Percentiles rank a stretch among this genome's conserved stretches.
These are phyloP conservation scores for Teunomyces atbi DNA, from an alignment of 805 yeast genomes.

Conservation along the genomic window DNA sequence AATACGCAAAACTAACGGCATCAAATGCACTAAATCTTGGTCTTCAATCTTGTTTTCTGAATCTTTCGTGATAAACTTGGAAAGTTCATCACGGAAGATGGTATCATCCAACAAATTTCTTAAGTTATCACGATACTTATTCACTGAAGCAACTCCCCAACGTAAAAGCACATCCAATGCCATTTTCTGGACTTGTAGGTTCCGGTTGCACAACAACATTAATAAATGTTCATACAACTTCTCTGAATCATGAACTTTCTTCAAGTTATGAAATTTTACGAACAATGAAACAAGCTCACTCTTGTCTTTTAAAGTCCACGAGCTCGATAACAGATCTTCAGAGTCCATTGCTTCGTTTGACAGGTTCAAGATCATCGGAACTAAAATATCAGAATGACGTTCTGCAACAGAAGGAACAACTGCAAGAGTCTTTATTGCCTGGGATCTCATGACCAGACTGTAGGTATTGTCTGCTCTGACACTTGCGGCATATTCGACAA, in stretches of 20 bases:
- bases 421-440: conserved; percentile 55
- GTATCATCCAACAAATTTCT: conserved; percentile 77
- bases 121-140: conserved; percentile 71
- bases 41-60: conserved; percentile 57
- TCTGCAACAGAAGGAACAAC: conserved; percentile 72
- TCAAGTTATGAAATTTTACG: conserved; percentile 62
- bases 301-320: conserved; percentile 53
- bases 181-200: conserved; percentile 60
- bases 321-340: conserved; percentile 17
- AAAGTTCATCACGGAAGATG: conserved; percentile 79
- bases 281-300: conserved; percentile 60
- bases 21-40: conserved; percentile 55
- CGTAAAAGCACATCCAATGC: conserved; percentile 71
- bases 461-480: conserved; percentile 36
- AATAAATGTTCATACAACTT: conserved; percentile 55
- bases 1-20: conserved; percentile 75
- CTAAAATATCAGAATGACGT: conserved; percentile 50
- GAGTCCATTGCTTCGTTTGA: conserved; percentile 16
- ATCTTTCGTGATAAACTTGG: conserved; percentile 52
- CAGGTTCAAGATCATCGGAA: conserved; percentile 53
- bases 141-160: conserved; percentile 55
- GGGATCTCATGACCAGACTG: conserved; percentile 50
- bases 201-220: conserved; percentile 58
- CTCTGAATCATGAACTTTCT: conserved; percentile 49
- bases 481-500: conserved; percentile 35